Evolutionary conservation across 179 eudicot genomes (phyloP).

Genomic region (Vitellaria paradoxa): DNA sequence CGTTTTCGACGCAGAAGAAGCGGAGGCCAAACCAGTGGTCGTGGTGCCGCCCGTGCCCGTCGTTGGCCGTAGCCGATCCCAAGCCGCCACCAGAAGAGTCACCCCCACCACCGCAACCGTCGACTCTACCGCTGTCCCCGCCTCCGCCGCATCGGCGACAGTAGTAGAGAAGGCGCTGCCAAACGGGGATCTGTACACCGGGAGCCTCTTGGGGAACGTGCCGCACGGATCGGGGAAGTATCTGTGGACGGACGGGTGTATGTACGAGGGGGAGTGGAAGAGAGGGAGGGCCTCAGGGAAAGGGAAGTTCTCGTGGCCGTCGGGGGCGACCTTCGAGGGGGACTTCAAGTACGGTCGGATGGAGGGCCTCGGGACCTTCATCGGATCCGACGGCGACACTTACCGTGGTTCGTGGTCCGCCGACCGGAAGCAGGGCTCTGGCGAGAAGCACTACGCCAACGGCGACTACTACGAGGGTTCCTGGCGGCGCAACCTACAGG

Average conservation of each 20-base stretch:
- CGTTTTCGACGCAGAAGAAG: background rate
- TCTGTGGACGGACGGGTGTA: constrained; percentile 83
- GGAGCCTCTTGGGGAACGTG: constrained; percentile 51
- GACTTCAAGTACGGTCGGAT: constrained; percentile 82
- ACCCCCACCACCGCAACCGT: constrained; percentile 28
- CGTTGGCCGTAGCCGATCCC: constrained; percentile 42
- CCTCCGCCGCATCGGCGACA: background rate
- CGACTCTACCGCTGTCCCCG: background rate
- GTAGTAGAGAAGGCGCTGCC: constrained; percentile 49
- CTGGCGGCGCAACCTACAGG: constrained; percentile 62
- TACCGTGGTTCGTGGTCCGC: constrained; percentile 62
- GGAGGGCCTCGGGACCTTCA: constrained; percentile 79
- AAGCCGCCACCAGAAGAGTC: constrained; percentile 40
- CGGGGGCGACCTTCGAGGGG: constrained; percentile 84
- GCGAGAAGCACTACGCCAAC: constrained; percentile 62
- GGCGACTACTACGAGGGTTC: constrained; percentile 57
- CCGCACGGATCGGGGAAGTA: constrained; percentile 88
- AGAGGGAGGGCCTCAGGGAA: constrained; percentile 75
- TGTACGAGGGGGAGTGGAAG: constrained; percentile 87
- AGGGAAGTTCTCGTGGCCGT: constrained; percentile 90
- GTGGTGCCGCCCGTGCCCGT: background rate
- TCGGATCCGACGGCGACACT: constrained; percentile 75
- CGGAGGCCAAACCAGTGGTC: background rate
- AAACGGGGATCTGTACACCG: constrained; percentile 85
- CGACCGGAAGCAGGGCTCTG: constrained; percentile 70